Evolutionary conservation across 1,284 basidiomycete genomes (phyloP).

Genomic region (Cutaneotrichosporon sp.): DNA sequence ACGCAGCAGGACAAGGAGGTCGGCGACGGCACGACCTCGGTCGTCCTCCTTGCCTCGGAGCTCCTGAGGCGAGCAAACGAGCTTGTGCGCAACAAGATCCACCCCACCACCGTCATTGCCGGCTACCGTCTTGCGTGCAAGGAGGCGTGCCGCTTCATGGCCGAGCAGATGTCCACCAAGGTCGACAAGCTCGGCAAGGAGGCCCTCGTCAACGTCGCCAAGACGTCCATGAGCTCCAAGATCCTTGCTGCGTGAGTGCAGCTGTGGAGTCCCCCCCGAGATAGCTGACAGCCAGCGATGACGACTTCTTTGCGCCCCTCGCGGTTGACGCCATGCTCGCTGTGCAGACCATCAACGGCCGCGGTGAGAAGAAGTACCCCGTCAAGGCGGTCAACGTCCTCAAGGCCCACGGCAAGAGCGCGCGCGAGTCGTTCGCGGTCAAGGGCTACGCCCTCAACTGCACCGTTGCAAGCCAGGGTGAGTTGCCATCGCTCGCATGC

Average conservation of each 20-base stretch:
- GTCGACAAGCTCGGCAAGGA: slow-evolving; percentile 90
- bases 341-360: slow-evolving; percentile 90
- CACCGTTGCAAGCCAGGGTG: slow-evolving; percentile 97
- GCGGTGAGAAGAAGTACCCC: slow-evolving; percentile 98
- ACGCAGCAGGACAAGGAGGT: slow-evolving; percentile 99
- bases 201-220: slow-evolving; percentile 92
- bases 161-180: slow-evolving; percentile 94
- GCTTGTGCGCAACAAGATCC: slow-evolving; percentile 97
- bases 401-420: slow-evolving; percentile 96
- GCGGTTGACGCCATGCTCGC: slow-evolving; percentile 99
- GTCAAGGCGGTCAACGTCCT: slow-evolving; percentile 99
- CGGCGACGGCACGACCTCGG: slow-evolving; percentile 98
- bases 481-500: slow-evolving; percentile 25
- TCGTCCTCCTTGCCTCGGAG: slow-evolving; percentile 96
- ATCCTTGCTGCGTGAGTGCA: slow-evolving; percentile 86
- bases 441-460: slow-evolving; percentile 98
- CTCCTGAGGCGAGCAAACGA: slow-evolving; percentile 94
- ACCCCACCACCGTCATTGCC: slow-evolving; percentile 99
- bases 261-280: background rate
- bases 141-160: slow-evolving; percentile 98
- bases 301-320: slow-evolving; percentile 97
- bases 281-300: slow-evolving; percentile 65
- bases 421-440: slow-evolving; percentile 91
- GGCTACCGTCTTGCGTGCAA: slow-evolving; percentile 93
- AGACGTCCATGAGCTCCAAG: slow-evolving; percentile 99